Conservation (phyloP, 441 rosid genomes). For the Eruca vesicaria region DNA sequence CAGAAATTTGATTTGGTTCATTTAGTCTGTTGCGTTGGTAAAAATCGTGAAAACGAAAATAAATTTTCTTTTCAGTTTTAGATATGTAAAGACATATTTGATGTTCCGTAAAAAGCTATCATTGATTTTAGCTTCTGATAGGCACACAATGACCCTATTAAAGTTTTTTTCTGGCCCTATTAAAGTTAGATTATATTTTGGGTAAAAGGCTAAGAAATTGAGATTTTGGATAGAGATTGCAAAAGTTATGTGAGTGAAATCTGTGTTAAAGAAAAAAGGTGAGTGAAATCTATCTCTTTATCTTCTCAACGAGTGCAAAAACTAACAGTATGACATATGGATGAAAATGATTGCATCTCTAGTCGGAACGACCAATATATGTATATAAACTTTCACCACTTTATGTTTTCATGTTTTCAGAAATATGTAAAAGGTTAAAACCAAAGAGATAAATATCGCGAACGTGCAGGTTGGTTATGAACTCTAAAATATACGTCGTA, state of each 20-base stretch:
- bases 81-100: not conserved
- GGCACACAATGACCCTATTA: not conserved
- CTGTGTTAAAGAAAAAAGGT: too few species aligned
- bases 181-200: not conserved
- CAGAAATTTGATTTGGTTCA: too few species aligned
- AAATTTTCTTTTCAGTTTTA: not conserved
- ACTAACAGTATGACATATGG: not conserved
- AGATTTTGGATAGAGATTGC: not conserved
- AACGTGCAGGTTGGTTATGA: slow-evolving; percentile 1
- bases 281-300: not conserved
- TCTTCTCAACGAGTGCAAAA: not conserved
- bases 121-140: not conserved
- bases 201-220: not conserved
- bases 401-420: not conserved
- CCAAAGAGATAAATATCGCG: not conserved
- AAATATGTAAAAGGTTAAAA: not conserved
- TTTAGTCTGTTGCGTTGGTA: not conserved
- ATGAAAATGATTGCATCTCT: not conserved
- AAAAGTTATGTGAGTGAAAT: not conserved
- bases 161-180: not conserved
- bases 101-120: not conserved
- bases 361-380: not conserved
- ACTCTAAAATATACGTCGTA: slow-evolving; percentile 1
- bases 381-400: not conserved
- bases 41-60: not conserved